These are phyloP conservation scores for Ceratobasidium sp. DNA, from an alignment of 1,284 basidiomycete genomes.

Conservation along the genomic window DNA sequence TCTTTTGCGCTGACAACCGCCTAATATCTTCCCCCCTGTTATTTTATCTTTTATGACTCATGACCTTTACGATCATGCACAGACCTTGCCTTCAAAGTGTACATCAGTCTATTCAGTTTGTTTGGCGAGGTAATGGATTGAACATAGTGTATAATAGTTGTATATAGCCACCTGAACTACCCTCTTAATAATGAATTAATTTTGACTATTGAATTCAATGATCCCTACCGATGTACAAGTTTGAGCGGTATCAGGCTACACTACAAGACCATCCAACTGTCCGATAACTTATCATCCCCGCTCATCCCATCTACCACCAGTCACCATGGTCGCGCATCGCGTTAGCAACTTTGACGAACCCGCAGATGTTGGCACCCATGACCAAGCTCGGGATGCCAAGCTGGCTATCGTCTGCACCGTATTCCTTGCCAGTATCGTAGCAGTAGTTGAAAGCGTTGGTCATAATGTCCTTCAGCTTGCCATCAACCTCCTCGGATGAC, in stretches of 20 bases:
- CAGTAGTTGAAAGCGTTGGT: constrained; percentile 70
- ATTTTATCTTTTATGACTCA: no score
- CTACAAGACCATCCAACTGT: constrained; percentile 13
- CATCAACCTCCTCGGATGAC: constrained; percentile 78
- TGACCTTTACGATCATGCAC: neutral
- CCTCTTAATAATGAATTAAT: no score
- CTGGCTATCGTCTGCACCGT: neutral
- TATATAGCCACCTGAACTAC: neutral
- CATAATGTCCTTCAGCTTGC: constrained; percentile 84
- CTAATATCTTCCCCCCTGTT: no score
- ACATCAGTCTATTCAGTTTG: constrained; percentile 1
- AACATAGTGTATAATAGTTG: constrained; percentile 5
- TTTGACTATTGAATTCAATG: constrained; percentile 15
- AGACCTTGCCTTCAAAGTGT: constrained; percentile 1
- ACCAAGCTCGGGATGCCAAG: constrained; percentile 68
- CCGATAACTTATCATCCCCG: constrained; percentile 24
- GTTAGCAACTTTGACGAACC: constrained; percentile 77
- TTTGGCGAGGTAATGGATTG: constrained; percentile 1
- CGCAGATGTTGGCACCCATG: constrained; percentile 81
- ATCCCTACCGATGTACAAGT: constrained; percentile 42
- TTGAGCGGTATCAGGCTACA: constrained; percentile 31
- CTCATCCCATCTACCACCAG: constrained; percentile 70
- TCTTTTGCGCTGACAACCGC: neutral
- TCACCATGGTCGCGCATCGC: constrained; percentile 81
- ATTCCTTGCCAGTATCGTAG: constrained; percentile 69